Evolutionary conservation across 306 rosid species (phyloP).

Genomic region (Acacia melanoxylon): DNA sequence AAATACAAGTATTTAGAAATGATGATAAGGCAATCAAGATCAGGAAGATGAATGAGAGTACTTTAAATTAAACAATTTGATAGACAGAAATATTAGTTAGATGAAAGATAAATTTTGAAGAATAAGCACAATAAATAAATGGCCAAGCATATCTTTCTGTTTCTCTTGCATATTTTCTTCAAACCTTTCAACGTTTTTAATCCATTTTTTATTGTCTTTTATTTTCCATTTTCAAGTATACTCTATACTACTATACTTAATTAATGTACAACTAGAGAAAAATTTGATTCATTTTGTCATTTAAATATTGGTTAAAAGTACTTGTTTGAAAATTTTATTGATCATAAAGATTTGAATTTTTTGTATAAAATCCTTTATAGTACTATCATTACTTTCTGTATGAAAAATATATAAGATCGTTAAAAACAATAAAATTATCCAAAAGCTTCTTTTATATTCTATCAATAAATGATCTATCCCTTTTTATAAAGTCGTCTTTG

Average conservation of each 20-base stretch:
- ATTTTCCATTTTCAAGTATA: not conserved
- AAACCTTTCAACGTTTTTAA: not conserved
- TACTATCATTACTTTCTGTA: too few relatives aligned
- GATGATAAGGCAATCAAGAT: not conserved
- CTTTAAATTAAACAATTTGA: not conserved
- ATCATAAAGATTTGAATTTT: too few relatives aligned
- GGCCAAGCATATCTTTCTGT: not conserved
- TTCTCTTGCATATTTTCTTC: not conserved
- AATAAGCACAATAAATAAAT: not conserved
- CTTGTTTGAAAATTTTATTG: too few relatives aligned
- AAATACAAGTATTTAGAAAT: not conserved
- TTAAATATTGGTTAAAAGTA: too few relatives aligned
- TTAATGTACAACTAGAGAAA: not conserved
- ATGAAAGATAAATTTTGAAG: not conserved
- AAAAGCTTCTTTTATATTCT: too few relatives aligned
- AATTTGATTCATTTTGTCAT: too few relatives aligned
- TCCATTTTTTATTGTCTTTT: not conserved
- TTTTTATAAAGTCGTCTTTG: too few relatives aligned
- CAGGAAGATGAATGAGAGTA: not conserved
- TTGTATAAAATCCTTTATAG: too few relatives aligned
- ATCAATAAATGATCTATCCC: too few relatives aligned
- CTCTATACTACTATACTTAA: not conserved
- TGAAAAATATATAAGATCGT: too few relatives aligned
- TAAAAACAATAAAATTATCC: too few relatives aligned
- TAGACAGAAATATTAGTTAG: not conserved